Percentiles rank a stretch among this genome's conserved stretches.
Conservation (phyloP, 768 basidiomycete genomes). For the Mycena floridula region DNA sequence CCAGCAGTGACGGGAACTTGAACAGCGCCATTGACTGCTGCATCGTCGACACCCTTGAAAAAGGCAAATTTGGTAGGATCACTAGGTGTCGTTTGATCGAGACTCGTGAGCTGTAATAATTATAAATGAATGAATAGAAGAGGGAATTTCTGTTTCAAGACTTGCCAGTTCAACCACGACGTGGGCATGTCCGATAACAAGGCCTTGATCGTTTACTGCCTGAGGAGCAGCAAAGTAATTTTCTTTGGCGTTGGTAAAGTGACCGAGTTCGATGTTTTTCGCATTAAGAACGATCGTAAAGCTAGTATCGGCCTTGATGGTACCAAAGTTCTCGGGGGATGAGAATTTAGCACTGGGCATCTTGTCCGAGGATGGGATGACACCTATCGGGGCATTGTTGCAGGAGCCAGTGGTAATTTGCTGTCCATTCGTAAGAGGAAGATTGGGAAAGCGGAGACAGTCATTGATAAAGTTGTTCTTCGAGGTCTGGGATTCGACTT, state of each 20-base stretch:
- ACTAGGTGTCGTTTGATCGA: background rate
- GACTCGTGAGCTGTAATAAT: no score
- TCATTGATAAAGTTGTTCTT: conserved; percentile 56
- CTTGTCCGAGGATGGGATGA: conserved; percentile 40
- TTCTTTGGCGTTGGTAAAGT: conserved; percentile 38
- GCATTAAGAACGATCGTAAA: conserved; percentile 51
- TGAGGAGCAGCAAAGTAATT: no score
- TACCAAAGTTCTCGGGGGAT: conserved; percentile 36
- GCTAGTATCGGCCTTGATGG: conserved; percentile 34
- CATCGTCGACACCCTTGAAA: no score
- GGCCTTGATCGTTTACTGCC: conserved; percentile 40
- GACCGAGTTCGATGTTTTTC: conserved; percentile 40
- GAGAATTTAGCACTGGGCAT: conserved; percentile 52
- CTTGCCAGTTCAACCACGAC: conserved; percentile 59
- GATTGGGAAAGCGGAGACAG: conserved; percentile 32
- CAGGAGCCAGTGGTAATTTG: no score
- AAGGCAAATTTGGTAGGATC: background rate
- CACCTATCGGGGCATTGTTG: conserved; percentile 29
- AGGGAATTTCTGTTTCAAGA: conserved; percentile 29
- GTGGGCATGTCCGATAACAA: conserved; percentile 57
- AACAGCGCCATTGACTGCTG: no score
- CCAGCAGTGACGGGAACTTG: no score
- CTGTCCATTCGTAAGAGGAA: conserved; percentile 38
- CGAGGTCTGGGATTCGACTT: conserved; percentile 42
- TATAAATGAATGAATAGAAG: no score